These are phyloP conservation scores for Pythium plurisporium DNA, from an alignment of 352 stramenopile genomes.

Conservation along the genomic window DNA sequence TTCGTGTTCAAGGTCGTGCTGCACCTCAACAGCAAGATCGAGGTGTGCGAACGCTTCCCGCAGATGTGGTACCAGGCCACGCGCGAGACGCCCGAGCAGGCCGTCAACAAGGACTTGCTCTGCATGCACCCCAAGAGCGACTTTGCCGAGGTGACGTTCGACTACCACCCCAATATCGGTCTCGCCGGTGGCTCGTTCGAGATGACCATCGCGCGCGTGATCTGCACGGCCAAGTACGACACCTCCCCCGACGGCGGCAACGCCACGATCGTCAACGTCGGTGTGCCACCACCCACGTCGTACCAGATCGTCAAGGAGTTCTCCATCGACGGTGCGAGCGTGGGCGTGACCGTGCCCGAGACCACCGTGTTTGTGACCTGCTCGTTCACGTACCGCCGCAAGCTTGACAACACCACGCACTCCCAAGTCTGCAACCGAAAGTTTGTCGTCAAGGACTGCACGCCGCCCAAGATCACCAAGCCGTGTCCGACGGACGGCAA, in stretches of 20 bases:
- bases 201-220: slow-evolving; percentile 20
- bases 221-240: slow-evolving; percentile 34
- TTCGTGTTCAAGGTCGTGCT: slow-evolving; percentile 29
- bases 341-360: slow-evolving; percentile 37
- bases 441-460: slow-evolving; percentile 60
- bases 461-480: slow-evolving; percentile 41
- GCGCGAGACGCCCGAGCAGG: background rate
- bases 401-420: slow-evolving; percentile 11
- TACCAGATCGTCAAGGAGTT: slow-evolving; percentile 55
- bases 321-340: slow-evolving; percentile 26
- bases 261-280: slow-evolving; percentile 7
- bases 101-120: slow-evolving; percentile 14
- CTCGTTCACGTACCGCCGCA: slow-evolving; percentile 46
- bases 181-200: slow-evolving; percentile 4
- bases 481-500: slow-evolving; percentile 27
- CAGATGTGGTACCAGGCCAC: slow-evolving; percentile 42
- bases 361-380: slow-evolving; percentile 48
- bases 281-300: background rate
- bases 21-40: slow-evolving; percentile 26
- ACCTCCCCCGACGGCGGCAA: background rate
- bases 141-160: slow-evolving; percentile 48
- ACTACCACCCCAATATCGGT: slow-evolving; percentile 26
- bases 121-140: slow-evolving; percentile 31
- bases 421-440: slow-evolving; percentile 34
- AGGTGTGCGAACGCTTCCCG: slow-evolving; percentile 30